Evolutionary conservation across 768 basidiomycete genomes (phyloP).

Genomic region (Agaricus blazei): DNA sequence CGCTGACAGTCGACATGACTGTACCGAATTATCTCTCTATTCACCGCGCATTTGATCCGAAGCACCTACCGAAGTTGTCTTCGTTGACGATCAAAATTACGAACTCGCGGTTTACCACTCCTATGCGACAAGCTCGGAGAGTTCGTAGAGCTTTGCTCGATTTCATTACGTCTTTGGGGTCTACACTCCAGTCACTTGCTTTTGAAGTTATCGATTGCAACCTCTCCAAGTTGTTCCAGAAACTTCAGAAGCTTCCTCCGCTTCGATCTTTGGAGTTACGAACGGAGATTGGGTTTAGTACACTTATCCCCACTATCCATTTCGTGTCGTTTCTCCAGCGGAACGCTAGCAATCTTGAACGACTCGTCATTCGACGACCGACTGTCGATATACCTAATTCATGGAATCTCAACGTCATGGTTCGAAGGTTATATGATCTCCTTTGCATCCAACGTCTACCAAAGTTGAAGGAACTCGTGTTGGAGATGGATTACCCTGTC

Average conservation of each 20-base stretch:
- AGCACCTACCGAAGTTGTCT: slow-evolving; percentile 12
- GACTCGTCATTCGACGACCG: slow-evolving; percentile 10
- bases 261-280: slow-evolving; percentile 1
- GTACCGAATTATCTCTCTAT: slow-evolving; percentile 17
- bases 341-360: slow-evolving; percentile 9
- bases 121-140: not conserved
- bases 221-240: slow-evolving; percentile 6
- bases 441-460: slow-evolving; percentile 1
- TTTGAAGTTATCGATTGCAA: slow-evolving; percentile 8
- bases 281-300: slow-evolving; percentile 4
- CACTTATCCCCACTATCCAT: slow-evolving; percentile 7
- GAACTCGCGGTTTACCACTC: slow-evolving; percentile 9
- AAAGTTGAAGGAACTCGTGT: not conserved
- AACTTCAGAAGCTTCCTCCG: not conserved
- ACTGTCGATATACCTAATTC: slow-evolving; percentile 4
- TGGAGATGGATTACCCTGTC: not conserved
- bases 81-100: slow-evolving; percentile 11
- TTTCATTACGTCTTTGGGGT: not conserved
- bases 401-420: not conserved
- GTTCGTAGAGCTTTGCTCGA: slow-evolving; percentile 1
- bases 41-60: slow-evolving; percentile 11
- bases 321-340: slow-evolving; percentile 9
- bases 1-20: slow-evolving; percentile 20
- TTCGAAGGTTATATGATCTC: not conserved
- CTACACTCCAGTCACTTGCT: not conserved